A percentile compares a stretch with the other conserved stretches of the same genome.
Conservation (phyloP, 305 asterid species). For the Fraxinus paxiana region DNA sequence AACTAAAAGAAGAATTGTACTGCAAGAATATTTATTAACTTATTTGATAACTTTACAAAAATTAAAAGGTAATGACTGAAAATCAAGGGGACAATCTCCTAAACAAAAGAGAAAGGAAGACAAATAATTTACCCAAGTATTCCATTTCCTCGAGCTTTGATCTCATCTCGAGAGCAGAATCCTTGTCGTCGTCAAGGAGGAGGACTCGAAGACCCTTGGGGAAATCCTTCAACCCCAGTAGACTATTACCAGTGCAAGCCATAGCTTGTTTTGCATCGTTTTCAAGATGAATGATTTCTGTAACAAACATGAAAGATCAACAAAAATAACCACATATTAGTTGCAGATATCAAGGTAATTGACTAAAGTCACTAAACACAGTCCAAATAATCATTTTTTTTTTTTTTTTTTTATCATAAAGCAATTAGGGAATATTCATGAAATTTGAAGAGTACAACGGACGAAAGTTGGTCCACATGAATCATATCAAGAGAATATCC, state of each 20-base stretch:
- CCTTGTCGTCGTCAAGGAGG: slow-evolving; percentile 34
- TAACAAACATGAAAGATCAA: not conserved
- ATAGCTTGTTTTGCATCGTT: slow-evolving; percentile 47
- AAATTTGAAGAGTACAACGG: not conserved
- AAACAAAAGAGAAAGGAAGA: not conserved
- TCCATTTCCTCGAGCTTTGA: slow-evolving; percentile 44
- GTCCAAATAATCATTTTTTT: not conserved
- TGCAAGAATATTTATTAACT: not conserved
- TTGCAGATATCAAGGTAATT: not conserved
- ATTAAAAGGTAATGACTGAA: not conserved
- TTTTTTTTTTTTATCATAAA: not conserved
- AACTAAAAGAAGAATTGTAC: not conserved
- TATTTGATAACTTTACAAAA: not conserved
- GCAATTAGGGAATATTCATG: not conserved
- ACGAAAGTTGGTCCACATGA: not conserved
- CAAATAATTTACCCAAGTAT: slow-evolving; percentile 32
- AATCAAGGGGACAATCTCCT: not conserved
- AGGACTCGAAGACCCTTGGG: slow-evolving; percentile 55
- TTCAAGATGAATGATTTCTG: slow-evolving; percentile 11
- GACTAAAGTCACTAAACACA: not conserved
- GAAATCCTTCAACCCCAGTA: slow-evolving; percentile 47
- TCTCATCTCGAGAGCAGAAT: slow-evolving; percentile 35
- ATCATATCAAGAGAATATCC: not conserved
- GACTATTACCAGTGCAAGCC: slow-evolving; percentile 44
- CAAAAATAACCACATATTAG: not conserved